These are phyloP conservation scores for Geotrichum cucujoidarum DNA, from an alignment of 1,139 yeast species.

Conservation along the genomic window DNA sequence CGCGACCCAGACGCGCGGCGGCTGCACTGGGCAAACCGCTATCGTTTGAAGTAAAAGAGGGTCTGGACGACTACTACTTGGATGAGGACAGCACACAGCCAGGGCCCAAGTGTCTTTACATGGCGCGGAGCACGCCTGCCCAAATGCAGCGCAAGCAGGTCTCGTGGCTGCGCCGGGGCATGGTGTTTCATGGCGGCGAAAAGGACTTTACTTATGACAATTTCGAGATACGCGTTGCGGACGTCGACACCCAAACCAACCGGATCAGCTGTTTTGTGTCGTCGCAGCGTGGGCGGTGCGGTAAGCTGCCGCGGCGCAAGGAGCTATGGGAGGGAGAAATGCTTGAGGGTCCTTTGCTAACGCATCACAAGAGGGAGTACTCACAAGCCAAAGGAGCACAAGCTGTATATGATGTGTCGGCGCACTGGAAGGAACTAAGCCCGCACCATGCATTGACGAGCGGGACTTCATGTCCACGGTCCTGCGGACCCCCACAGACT, in stretches of 20 bases:
- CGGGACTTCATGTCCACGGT: not conserved
- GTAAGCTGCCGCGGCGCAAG: too few species aligned
- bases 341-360: slow-evolving; percentile 13
- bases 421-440: slow-evolving; percentile 12
- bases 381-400: not conserved
- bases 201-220: too few species aligned
- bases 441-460: slow-evolving; percentile 14
- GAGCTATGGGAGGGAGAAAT: slow-evolving; percentile 16
- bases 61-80: too few species aligned
- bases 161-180: slow-evolving; percentile 6
- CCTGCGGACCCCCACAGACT: not conserved
- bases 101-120: too few species aligned
- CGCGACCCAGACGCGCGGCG: too few species aligned
- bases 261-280: slow-evolving; percentile 5
- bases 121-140: not conserved
- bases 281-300: too few species aligned
- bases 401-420: slow-evolving; percentile 3
- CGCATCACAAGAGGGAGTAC: not conserved
- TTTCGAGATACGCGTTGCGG: slow-evolving; percentile 1
- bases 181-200: not conserved
- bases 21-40: too few species aligned
- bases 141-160: slow-evolving; percentile 1
- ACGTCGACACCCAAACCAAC: slow-evolving; percentile 6
- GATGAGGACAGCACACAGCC: too few species aligned
- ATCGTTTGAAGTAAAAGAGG: too few species aligned